These are phyloP conservation scores for Glycine tomentella DNA, from an alignment of 306 rosid genomes.

Conservation along the genomic window DNA sequence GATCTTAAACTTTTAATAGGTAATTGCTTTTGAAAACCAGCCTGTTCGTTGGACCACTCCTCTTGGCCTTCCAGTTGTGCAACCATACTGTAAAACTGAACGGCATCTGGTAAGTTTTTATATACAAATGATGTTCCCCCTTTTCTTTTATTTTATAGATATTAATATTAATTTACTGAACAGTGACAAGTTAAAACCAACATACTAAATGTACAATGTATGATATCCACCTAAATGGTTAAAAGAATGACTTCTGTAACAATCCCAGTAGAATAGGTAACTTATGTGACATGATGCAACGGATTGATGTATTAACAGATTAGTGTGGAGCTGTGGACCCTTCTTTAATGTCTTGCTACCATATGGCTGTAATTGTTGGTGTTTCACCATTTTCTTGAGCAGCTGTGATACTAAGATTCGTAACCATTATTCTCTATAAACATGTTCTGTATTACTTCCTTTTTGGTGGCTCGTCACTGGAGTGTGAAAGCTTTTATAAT, in stretches of 20 bases:
- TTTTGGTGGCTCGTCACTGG: too few species aligned
- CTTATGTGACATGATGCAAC: neutral
- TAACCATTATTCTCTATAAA: too few species aligned
- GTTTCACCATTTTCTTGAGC: too few species aligned
- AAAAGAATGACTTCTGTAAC: constrained; percentile 9
- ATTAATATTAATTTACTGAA: constrained; percentile 7
- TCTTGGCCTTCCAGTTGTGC: constrained; percentile 90
- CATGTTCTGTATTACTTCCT: too few species aligned
- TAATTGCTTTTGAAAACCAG: constrained; percentile 77
- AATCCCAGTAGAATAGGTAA: neutral
- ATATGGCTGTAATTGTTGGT: too few species aligned
- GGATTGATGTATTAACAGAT: constrained; percentile 22
- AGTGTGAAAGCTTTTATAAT: too few species aligned
- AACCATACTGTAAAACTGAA: constrained; percentile 78
- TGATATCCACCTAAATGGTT: constrained; percentile 2
- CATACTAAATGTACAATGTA: neutral
- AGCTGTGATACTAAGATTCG: too few species aligned
- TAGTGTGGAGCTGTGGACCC: neutral
- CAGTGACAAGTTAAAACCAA: neutral
- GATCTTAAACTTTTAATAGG: constrained; percentile 52
- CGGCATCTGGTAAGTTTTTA: constrained; percentile 71
- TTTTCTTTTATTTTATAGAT: neutral
- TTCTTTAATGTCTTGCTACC: too few species aligned
- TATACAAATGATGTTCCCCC: neutral
- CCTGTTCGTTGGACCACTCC: constrained; percentile 92